Evolutionary conservation across 2,329 filamentous ascomycete genomes (phyloP), one percentile per base, ranked within the genome.

Genomic region (Penicillium sp.): DNA sequence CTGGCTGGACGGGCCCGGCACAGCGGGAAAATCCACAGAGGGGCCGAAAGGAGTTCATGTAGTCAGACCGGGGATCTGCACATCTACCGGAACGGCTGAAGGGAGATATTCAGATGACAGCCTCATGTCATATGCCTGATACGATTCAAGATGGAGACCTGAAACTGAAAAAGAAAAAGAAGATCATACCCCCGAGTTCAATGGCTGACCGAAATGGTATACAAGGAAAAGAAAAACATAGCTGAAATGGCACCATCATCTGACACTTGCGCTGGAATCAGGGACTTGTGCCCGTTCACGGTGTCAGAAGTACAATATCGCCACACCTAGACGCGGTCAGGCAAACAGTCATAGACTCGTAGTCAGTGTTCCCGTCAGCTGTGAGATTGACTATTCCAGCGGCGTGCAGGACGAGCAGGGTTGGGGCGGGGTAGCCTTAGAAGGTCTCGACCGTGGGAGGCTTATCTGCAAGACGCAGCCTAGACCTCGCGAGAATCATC

Each of bases 301-400:
- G 51, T 33, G 35, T 17, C 40, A 22, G n/a, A 47, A 58, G 40
- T 56, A 58, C 33, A 50, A 42, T 33, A 44, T 50, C 30, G 35
- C 47, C 42, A 57, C 33, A 33, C 50, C 50, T 51, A 51, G 47
- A 51, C 35, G 15, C 51, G 8, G 35, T 19, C 33, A 26, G 35
- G 22, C 30, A 40, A 49, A n/a, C 54, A 33, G 30, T 12, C 30
- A 10, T 33, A 33, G 30, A 33, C 30, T 33, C 4, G 30, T 12
- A 33, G 30, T 33, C 30, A 33, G 2, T 12, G 30, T 33, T 33
- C 30, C 19, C 44, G 56, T 57, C 57, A 57, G 61, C 57, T 59
- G 58, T 45, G 30, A 9, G 22, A 59, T 53, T 53, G 60, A 59
- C 58, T 60, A 63, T 63, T 63, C 47, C 30, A 56, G 61, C 61